These are phyloP conservation scores for Benincasa hispida DNA, from an alignment of 306 rosid species.

Conservation along the genomic window DNA sequence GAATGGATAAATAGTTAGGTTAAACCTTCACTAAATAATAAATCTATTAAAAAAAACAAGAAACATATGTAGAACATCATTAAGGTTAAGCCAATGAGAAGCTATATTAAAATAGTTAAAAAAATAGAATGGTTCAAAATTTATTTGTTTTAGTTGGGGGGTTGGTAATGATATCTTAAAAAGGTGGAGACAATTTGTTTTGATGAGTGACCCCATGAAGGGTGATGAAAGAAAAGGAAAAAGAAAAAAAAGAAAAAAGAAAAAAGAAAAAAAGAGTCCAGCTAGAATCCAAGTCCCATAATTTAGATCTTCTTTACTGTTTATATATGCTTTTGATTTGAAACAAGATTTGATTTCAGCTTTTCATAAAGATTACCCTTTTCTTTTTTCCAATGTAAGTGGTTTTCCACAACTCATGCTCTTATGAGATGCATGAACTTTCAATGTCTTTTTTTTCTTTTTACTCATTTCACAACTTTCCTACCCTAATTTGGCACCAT, in stretches of 20 bases:
- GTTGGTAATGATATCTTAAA: conserved; percentile 31
- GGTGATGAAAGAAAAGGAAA: conserved; percentile 29
- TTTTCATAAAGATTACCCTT: conserved; percentile 10
- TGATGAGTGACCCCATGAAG: conserved; percentile 26
- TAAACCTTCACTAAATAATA: background rate
- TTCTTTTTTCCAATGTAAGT: conserved; percentile 13
- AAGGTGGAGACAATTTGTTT: conserved; percentile 43
- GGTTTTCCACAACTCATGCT: background rate
- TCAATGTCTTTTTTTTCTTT: background rate
- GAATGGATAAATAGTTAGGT: background rate
- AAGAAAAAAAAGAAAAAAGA: no score
- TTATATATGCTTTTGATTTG: conserved; percentile 21
- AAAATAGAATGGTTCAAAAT: background rate
- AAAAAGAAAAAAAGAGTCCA: conserved; percentile 39
- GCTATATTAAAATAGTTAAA: background rate
- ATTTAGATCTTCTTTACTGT: conserved; percentile 14
- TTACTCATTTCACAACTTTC: background rate
- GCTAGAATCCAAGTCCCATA: conserved; percentile 29
- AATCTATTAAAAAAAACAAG: background rate
- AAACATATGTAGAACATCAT: background rate
- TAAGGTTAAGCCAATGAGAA: background rate
- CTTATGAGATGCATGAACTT: conserved; percentile 7
- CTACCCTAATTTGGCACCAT: background rate
- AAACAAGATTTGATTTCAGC: conserved; percentile 20
- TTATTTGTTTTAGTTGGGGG: conserved; percentile 2